Evolutionary conservation across 345 rosid species (phyloP).

Genomic region (Populus nigra): DNA sequence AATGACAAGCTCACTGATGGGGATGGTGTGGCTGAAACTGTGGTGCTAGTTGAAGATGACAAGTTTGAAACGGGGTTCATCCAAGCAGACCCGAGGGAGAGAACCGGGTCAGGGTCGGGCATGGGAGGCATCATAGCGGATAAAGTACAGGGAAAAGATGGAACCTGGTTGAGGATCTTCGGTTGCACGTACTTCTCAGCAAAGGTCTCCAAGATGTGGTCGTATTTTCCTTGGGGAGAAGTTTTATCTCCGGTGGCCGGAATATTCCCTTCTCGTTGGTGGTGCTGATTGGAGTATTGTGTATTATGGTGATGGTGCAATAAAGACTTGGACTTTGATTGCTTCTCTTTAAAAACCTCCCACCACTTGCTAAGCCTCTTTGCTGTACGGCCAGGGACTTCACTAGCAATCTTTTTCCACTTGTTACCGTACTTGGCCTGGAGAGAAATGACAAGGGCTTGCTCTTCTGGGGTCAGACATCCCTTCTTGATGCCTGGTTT

Average conservation of each 20-base stretch:
- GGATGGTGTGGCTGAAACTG: not conserved
- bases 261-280: not conserved
- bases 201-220: conserved; percentile 79
- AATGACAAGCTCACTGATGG: not conserved
- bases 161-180: not conserved
- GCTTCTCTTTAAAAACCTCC: conserved; percentile 98
- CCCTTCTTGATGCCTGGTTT: conserved; percentile 99
- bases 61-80: conserved; percentile 13
- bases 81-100: conserved; percentile 46
- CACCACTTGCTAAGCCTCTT: conserved; percentile 97
- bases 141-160: conserved; percentile 75
- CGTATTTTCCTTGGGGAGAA: conserved; percentile 84
- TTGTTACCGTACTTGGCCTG: conserved; percentile 97
- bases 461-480: conserved; percentile 87
- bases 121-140: conserved; percentile 55
- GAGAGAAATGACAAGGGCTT: conserved; percentile 77
- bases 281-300: not conserved
- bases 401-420: conserved; percentile 99
- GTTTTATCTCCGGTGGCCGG: conserved; percentile 55
- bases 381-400: conserved; percentile 92
- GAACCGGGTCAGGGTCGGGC: conserved; percentile 28
- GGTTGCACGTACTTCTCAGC: conserved; percentile 82
- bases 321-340: conserved; percentile 11
- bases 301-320: not conserved
- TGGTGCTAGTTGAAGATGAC: not conserved